phyloP scores from a whole-genome alignment of 2,329 filamentous ascomycete species.

The Teratosphaeria epicoccoides region DNA sequence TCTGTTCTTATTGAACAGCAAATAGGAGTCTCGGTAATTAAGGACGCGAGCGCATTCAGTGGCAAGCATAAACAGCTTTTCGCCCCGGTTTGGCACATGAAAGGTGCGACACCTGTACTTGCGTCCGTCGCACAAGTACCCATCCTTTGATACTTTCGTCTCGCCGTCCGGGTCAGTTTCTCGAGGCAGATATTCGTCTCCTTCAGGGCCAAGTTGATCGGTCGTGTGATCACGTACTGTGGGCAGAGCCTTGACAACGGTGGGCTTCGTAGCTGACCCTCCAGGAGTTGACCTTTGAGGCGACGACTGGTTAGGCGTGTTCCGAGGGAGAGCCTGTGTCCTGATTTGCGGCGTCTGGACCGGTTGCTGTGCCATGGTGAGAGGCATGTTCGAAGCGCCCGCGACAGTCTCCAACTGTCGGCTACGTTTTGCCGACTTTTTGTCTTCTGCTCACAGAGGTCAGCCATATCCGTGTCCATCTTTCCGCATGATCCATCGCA shows the following conservation, averaged over 20 bases:
- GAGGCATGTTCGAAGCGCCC: conserved; percentile 25
- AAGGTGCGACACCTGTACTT: conserved; percentile 93
- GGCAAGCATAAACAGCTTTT: conserved; percentile 96
- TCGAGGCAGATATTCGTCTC: conserved; percentile 88
- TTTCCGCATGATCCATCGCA: not conserved
- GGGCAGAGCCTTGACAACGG: conserved; percentile 81
- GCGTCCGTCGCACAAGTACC: conserved; percentile 68
- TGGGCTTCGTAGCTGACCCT: conserved; percentile 51
- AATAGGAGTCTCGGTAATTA: conserved; percentile 92
- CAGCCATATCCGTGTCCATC: not conserved
- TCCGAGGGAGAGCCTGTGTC: conserved; percentile 37
- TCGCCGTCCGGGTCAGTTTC: conserved; percentile 90
- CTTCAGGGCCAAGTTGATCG: conserved; percentile 78
- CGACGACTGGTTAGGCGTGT: conserved; percentile 33
- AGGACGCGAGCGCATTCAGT: conserved; percentile 93
- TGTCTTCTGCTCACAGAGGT: conserved; percentile 30
- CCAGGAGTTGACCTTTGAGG: not conserved
- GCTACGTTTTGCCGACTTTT: conserved; percentile 30
- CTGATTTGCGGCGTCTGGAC: conserved; percentile 47
- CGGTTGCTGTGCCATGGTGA: conserved; percentile 40
- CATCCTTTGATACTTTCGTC: conserved; percentile 79
- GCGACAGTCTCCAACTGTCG: conserved; percentile 11
- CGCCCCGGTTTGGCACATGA: conserved; percentile 75
- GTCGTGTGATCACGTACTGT: conserved; percentile 96
- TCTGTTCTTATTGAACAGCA: conserved; percentile 96